Conservation (phyloP, 495 filamentous ascomycete genomes). For the Lophiostoma macrostomum region DNA sequence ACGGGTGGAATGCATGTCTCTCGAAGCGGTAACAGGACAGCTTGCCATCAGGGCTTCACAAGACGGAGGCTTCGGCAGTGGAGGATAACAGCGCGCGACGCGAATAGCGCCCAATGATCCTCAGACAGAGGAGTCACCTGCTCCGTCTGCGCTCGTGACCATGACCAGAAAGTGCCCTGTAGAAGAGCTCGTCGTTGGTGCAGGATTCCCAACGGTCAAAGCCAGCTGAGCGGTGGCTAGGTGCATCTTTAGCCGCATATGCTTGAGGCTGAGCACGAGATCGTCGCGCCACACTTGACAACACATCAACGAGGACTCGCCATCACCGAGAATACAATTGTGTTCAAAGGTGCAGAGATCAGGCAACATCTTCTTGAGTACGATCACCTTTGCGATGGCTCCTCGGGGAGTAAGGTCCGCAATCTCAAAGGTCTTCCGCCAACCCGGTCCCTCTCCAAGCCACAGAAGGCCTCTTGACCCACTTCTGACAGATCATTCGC, state of each 20-base stretch:
- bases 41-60: conserved; percentile 17
- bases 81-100: conserved; percentile 13
- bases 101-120: conserved; percentile 12
- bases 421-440: conserved; percentile 5
- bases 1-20: conserved; percentile 27
- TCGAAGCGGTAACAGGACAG: conserved; percentile 17
- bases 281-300: conserved; percentile 30
- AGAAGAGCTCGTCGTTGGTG: neutral
- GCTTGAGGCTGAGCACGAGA: conserved; percentile 22
- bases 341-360: too few relatives aligned
- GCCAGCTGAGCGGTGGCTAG: conserved; percentile 18
- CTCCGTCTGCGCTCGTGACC: conserved; percentile 2
- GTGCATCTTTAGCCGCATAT: neutral
- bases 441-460: conserved; percentile 15
- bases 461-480: conserved; percentile 15
- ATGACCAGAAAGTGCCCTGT: neutral
- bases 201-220: conserved; percentile 1
- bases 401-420: conserved; percentile 17
- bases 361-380: too few relatives aligned
- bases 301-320: conserved; percentile 28
- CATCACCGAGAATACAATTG: conserved; percentile 7
- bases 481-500: conserved; percentile 22
- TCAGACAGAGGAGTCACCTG: conserved; percentile 12
- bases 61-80: neutral
- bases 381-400: conserved; percentile 8